A percentile compares a stretch with the other conserved stretches of the same genome.
phyloP scores from a whole-genome alignment of 1,139 yeast species.

The Geotrichum cucujoidarum region DNA sequence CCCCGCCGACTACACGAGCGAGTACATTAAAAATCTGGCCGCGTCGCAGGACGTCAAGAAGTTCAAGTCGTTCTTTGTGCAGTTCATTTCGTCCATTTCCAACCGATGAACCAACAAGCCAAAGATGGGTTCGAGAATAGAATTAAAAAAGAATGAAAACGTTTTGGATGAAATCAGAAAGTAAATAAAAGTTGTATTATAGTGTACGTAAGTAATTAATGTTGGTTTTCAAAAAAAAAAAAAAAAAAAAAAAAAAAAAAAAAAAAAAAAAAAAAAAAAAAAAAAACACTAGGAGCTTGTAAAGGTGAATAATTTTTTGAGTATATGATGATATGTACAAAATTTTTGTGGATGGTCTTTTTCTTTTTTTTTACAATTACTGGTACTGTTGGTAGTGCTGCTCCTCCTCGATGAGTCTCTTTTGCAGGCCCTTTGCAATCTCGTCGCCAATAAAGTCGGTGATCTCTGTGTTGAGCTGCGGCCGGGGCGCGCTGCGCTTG shows the following conservation, averaged over 20 bases:
- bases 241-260: too few species aligned
- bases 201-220: too few species aligned
- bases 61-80: conserved; percentile 31
- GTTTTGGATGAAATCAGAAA: neutral
- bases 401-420: conserved; percentile 30
- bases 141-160: neutral
- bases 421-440: conserved; percentile 43
- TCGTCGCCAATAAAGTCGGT: conserved; percentile 58
- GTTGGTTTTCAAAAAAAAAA: neutral
- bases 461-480: conserved; percentile 45
- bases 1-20: conserved; percentile 28
- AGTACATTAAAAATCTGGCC: conserved; percentile 28
- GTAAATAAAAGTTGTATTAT: neutral
- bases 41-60: conserved; percentile 28
- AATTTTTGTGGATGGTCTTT: neutral
- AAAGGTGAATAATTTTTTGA: too few species aligned
- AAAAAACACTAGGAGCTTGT: too few species aligned
- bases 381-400: conserved; percentile 32
- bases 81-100: conserved; percentile 1
- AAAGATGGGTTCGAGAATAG: neutral
- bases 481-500: conserved; percentile 28
- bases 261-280: too few species aligned
- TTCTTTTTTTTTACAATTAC: too few species aligned
- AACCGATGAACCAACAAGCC: neutral
- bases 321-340: neutral